Evolutionary conservation across 148 eudicot species (phyloP), one percentile per base, ranked within the genome.

Genomic region (Heliamphora exappendiculata): DNA sequence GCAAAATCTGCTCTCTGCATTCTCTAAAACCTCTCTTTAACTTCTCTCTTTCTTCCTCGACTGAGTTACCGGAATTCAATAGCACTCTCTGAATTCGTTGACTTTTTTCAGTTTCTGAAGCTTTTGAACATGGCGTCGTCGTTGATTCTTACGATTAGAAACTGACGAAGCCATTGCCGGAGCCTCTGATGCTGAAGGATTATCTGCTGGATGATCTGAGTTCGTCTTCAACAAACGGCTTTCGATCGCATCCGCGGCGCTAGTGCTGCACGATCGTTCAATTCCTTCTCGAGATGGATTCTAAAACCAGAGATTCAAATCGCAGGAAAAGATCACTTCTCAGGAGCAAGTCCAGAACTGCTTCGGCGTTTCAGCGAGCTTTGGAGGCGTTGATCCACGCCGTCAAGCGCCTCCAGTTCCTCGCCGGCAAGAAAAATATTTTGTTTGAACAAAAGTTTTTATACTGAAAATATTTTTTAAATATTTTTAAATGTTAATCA

Each of bases 181-280:
- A n/a, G n/a, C n/a, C n/a, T n/a, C n/a, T n/a, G n/a, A n/a, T n/a
- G n/a, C 67, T 93, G 17, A 86, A 83, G 41, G 98, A 93, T 33
- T 87, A 86, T 44, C 78, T 93, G 1, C 37, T 84, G n/a, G 96
- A 93, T 34, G 98, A 93, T 37, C 28, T 88, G 54, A 88, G 91
- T 74, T 93, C 98, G 0, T 93, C 96, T 76, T 93, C 98, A 4
- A 91, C 98, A 53, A 91, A 76, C 78, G 98, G 98, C 37, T n/a
- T n/a, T n/a, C n/a, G n/a, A n/a, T n/a, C n/a, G n/a, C n/a, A n/a
- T n/a, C n/a, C n/a, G n/a, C n/a, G 91, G 17, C 82, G 82, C 1
- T 87, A 88, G 54, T 91, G 93, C 73, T 89, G 98, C 82, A 78
- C 81, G 24, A 80, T 87, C 4, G 88, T 82, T 0, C 84, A 82